Percentiles rank a stretch among this genome's conserved stretches.
Evolutionary conservation across 1,139 yeast species (phyloP).

Genomic region (Kodamaea fungicola): DNA sequence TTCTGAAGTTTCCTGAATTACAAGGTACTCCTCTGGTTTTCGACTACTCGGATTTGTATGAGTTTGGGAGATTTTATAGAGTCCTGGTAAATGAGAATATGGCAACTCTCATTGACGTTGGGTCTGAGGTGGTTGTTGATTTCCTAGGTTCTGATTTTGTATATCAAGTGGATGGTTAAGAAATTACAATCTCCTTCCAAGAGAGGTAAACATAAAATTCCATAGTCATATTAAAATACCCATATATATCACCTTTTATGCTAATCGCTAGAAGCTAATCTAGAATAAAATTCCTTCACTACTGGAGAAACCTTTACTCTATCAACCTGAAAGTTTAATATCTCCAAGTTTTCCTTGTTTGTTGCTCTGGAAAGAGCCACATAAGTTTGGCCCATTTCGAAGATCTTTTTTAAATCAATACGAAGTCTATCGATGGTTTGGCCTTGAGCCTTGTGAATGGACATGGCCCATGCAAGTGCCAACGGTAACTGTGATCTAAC

Average conservation of each 20-base stretch:
- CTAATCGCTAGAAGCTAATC: not conserved
- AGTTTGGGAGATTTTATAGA: conserved; percentile 1
- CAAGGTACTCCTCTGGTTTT: not conserved
- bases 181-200: too few species aligned
- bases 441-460: conserved; percentile 91
- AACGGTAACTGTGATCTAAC: conserved; percentile 71
- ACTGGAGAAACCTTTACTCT: conserved; percentile 63
- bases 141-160: too few species aligned
- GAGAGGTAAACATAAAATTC: not conserved
- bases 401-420: conserved; percentile 66
- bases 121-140: not conserved
- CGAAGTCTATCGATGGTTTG: conserved; percentile 78
- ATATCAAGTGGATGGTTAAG: too few species aligned
- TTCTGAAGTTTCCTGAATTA: not conserved
- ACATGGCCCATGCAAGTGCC: conserved; percentile 81
- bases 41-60: conserved; percentile 1
- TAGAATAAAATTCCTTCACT: conserved; percentile 64
- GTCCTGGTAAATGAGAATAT: not conserved
- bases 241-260: not conserved
- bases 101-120: not conserved
- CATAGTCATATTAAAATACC: not conserved
- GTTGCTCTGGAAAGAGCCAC: conserved; percentile 92
- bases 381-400: conserved; percentile 92
- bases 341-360: conserved; percentile 67
- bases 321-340: conserved; percentile 61